Evolutionary conservation across 108 stramenopile species (phyloP).

Genomic region (Skeletonema grethae): DNA sequence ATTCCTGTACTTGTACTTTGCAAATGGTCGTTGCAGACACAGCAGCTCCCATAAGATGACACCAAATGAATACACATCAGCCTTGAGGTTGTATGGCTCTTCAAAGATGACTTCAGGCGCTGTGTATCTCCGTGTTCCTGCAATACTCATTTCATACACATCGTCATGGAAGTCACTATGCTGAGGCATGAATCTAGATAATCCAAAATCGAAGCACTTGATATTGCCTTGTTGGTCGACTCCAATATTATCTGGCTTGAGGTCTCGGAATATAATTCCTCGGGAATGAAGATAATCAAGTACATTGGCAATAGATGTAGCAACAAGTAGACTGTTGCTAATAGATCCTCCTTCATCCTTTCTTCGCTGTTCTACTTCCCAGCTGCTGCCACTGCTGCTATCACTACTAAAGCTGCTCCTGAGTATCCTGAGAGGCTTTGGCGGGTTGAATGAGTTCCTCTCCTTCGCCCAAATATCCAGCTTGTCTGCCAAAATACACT

Average conservation of each 20-base stretch:
- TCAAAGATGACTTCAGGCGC: constrained; percentile 15
- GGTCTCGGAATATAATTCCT: constrained; percentile 76
- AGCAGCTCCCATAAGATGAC: background rate
- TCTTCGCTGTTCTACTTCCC: background rate
- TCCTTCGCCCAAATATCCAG: background rate
- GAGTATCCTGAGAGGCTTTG: background rate
- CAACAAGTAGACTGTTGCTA: background rate
- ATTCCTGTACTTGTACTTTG: constrained; percentile 21
- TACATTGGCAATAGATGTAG: constrained; percentile 33
- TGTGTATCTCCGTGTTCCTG: constrained; percentile 69
- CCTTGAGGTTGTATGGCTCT: constrained; percentile 68
- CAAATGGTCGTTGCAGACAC: background rate
- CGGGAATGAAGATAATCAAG: constrained; percentile 77
- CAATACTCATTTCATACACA: constrained; percentile 69
- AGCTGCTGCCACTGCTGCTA: background rate
- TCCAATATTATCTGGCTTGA: constrained; percentile 24
- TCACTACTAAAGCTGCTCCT: background rate
- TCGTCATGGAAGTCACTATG: constrained; percentile 56
- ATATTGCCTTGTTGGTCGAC: background rate
- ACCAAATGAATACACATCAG: constrained; percentile 5
- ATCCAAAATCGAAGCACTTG: background rate
- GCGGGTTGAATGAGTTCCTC: background rate
- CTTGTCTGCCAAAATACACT: constrained; percentile 44
- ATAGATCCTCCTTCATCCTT: background rate
- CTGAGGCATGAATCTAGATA: constrained; percentile 23